Percentiles rank a stretch among this genome's conserved stretches.
Conservation (phyloP, 371 early-diverging fungal species). For the Mucor sp. region DNA sequence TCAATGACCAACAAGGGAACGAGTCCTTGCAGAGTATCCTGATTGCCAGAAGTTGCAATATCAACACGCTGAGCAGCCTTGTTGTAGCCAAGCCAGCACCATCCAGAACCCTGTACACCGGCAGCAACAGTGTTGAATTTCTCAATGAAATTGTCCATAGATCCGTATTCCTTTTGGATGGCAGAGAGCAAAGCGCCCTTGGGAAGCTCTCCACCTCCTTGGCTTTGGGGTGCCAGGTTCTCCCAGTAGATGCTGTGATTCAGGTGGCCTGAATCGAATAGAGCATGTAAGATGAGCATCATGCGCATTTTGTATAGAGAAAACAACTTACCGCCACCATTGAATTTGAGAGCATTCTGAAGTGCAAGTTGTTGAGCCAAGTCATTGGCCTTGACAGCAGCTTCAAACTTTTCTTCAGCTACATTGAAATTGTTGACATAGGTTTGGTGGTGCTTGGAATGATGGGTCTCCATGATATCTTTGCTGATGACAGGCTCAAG, state of each 20-base stretch:
- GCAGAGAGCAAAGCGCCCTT: constrained; percentile 24
- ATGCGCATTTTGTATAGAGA: not conserved
- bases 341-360: constrained; percentile 86
- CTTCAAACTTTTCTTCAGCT: constrained; percentile 72
- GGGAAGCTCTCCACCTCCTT: constrained; percentile 19
- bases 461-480: constrained; percentile 97
- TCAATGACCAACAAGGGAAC: constrained; percentile 93
- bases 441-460: constrained; percentile 94
- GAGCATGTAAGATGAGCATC: too few relatives aligned
- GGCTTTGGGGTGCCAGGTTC: constrained; percentile 80
- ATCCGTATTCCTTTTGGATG: constrained; percentile 86
- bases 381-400: constrained; percentile 72
- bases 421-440: constrained; percentile 62
- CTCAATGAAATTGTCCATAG: constrained; percentile 79
- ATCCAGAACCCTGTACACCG: constrained; percentile 95
- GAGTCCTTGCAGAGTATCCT: constrained; percentile 81
- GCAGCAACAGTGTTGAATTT: constrained; percentile 83
- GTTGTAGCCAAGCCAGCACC: constrained; percentile 98
- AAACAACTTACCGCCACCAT: constrained; percentile 80
- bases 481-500: constrained; percentile 92
- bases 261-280: constrained; percentile 67
- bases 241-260: constrained; percentile 98
- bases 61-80: constrained; percentile 75
- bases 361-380: constrained; percentile 72
- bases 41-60: constrained; percentile 92